These are phyloP conservation scores for Emericellopsis atlantica DNA, from an alignment of 2,329 filamentous ascomycete species.

Conservation along the genomic window DNA sequence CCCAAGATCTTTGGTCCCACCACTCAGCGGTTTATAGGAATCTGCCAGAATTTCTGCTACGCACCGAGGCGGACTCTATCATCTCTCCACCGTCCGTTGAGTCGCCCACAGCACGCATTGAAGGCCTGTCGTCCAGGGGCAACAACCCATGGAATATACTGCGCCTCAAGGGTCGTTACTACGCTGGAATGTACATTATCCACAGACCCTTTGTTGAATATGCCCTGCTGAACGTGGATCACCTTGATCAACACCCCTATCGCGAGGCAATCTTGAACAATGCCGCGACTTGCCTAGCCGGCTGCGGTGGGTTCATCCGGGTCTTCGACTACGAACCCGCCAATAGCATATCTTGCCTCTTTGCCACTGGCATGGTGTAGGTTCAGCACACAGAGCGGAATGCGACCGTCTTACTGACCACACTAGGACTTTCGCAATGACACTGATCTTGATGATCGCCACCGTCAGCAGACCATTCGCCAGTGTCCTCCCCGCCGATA, in stretches of 20 bases:
- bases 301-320: conserved; percentile 13
- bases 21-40: conserved; percentile 14
- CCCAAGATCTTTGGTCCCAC: conserved; percentile 12
- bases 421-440: conserved; percentile 13
- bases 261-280: conserved; percentile 9
- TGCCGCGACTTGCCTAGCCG: conserved; percentile 10
- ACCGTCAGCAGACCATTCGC: conserved; percentile 6
- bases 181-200: conserved; percentile 16
- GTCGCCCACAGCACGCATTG: conserved; percentile 5
- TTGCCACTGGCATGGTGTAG: conserved; percentile 17
- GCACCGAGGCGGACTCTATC: conserved; percentile 1
- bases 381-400: background rate
- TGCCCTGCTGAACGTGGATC: conserved; percentile 10
- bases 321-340: conserved; percentile 12
- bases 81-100: background rate
- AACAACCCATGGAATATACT: conserved; percentile 18
- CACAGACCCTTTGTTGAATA: conserved; percentile 16
- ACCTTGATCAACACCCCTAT: conserved; percentile 11
- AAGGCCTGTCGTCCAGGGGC: conserved; percentile 4
- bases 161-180: conserved; percentile 13
- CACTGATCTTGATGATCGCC: conserved; percentile 10
- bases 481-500: conserved; percentile 6
- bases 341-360: conserved; percentile 13
- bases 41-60: conserved; percentile 11
- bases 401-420: background rate